Conservation (phyloP, 2,329 filamentous ascomycete genomes). For the Orbilia oligospora region DNA sequence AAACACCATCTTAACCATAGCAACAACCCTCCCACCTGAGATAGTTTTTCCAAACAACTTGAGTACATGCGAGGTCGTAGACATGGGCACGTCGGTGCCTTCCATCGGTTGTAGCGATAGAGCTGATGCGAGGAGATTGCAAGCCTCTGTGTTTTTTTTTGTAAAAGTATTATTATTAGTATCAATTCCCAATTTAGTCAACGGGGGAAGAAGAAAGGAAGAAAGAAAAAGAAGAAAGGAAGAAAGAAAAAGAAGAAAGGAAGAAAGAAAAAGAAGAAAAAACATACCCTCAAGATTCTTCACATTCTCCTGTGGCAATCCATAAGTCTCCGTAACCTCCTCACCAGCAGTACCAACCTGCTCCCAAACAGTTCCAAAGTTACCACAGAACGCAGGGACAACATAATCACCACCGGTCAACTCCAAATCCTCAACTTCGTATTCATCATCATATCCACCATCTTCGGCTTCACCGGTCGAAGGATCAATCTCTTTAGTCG, state of each 20-base stretch:
- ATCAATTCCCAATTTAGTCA: conserved; percentile 39
- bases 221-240: no score
- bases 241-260: no score
- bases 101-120: conserved; percentile 94
- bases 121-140: conserved; percentile 87
- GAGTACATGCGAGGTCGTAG: conserved; percentile 90
- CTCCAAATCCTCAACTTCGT: conserved; percentile 94
- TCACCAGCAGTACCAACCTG: conserved; percentile 90
- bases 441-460: conserved; percentile 94
- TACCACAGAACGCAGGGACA: conserved; percentile 90
- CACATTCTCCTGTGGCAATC: conserved; percentile 82
- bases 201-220: neutral
- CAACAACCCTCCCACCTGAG: conserved; percentile 87
- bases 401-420: conserved; percentile 94
- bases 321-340: conserved; percentile 84
- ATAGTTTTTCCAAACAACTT: conserved; percentile 97
- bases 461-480: conserved; percentile 94
- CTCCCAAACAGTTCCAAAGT: conserved; percentile 96
- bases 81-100: conserved; percentile 90
- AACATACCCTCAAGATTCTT: conserved; percentile 91
- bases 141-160: conserved; percentile 80
- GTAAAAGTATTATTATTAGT: conserved; percentile 61
- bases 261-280: no score
- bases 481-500: conserved; percentile 97
- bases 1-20: conserved; percentile 91